Conservation (phyloP, 768 basidiomycete species). For the Zangia roseola region DNA sequence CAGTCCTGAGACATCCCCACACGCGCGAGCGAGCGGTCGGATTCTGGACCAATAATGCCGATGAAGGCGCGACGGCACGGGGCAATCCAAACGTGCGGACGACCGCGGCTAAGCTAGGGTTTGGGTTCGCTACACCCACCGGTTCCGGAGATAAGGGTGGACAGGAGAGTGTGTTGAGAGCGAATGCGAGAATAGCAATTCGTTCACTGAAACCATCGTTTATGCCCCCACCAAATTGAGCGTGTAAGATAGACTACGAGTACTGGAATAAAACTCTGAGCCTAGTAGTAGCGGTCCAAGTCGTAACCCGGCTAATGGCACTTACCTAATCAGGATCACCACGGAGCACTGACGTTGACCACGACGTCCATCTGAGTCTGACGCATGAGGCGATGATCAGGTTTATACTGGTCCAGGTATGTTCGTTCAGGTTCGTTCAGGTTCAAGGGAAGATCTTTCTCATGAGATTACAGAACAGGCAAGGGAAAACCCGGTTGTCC, state of each 20-base stretch:
- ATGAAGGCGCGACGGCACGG: slow-evolving; percentile 50
- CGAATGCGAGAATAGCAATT: slow-evolving; percentile 25
- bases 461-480: slow-evolving; percentile 69
- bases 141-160: slow-evolving; percentile 4
- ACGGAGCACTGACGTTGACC: neutral
- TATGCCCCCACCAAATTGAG: slow-evolving; percentile 20
- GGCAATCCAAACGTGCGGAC: slow-evolving; percentile 46
- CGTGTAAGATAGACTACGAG: neutral
- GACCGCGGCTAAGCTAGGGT: slow-evolving; percentile 45
- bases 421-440: slow-evolving; percentile 13
- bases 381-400: slow-evolving; percentile 70
- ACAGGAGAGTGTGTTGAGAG: slow-evolving; percentile 26
- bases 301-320: no score
- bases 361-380: slow-evolving; percentile 5
- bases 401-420: slow-evolving; percentile 94
- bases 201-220: slow-evolving; percentile 27
- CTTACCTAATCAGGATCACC: slow-evolving; percentile 15
- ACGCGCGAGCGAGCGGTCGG: slow-evolving; percentile 44
- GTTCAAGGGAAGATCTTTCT: slow-evolving; percentile 2
- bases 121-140: slow-evolving; percentile 33
- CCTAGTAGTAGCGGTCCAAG: no score
- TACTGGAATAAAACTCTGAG: no score
- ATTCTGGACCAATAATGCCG: slow-evolving; percentile 60
- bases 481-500: slow-evolving; percentile 94
- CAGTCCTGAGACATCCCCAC: slow-evolving; percentile 51